These are phyloP conservation scores for Xylariaceae sp. DNA, from an alignment of 2,329 filamentous ascomycete genomes.

Conservation along the genomic window DNA sequence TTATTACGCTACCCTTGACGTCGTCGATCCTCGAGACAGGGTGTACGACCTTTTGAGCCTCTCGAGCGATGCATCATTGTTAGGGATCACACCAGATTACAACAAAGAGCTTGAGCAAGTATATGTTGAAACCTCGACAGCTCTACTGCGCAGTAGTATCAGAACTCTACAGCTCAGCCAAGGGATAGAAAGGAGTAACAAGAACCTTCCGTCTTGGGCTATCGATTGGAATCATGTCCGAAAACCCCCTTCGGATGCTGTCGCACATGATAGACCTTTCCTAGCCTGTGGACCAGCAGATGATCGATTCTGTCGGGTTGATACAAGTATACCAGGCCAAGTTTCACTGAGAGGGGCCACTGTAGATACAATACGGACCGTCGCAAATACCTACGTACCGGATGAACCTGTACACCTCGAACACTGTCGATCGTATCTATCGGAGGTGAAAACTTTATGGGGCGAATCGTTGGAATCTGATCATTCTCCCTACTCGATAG, in stretches of 20 bases:
- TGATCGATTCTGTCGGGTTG: constrained; percentile 23
- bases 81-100: constrained; percentile 17
- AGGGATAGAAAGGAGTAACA: constrained; percentile 1
- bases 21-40: constrained; percentile 16
- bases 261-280: constrained; percentile 9
- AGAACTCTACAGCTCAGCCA: constrained; percentile 15
- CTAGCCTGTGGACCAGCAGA: constrained; percentile 27
- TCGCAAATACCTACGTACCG: constrained; percentile 11
- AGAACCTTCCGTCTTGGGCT: constrained; percentile 17
- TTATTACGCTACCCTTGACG: neutral
- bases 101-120: constrained; percentile 8
- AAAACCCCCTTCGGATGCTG: constrained; percentile 12
- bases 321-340: constrained; percentile 1
- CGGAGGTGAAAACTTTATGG: constrained; percentile 22
- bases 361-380: constrained; percentile 14
- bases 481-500: constrained; percentile 24
- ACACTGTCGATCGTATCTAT: constrained; percentile 11
- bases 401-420: neutral
- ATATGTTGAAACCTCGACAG: constrained; percentile 19
- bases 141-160: constrained; percentile 14
- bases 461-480: constrained; percentile 21
- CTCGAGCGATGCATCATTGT: constrained; percentile 12
- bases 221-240: constrained; percentile 26
- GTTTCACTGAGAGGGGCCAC: constrained; percentile 20
- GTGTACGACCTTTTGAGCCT: constrained; percentile 21